A percentile compares a stretch with the other conserved stretches of the same genome.
phyloP scores from a whole-genome alignment of 179 eudicot genomes.

The Beta corolliflora region DNA sequence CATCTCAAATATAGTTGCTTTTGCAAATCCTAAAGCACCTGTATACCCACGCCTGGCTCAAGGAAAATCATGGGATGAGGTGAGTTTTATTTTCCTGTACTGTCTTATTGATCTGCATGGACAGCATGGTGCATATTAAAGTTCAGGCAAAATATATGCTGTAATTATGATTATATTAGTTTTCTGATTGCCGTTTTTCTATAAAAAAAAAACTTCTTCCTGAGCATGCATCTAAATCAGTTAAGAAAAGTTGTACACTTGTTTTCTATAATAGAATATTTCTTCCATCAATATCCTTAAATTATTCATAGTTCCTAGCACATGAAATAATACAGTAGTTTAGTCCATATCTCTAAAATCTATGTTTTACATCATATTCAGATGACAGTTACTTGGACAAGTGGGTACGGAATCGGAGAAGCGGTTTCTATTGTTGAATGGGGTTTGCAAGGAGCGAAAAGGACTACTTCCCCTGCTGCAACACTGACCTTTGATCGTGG shows the following conservation, averaged over 20 bases:
- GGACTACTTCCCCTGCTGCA: constrained; percentile 59
- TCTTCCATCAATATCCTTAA: background rate
- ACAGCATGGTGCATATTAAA: background rate
- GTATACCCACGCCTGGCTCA: constrained; percentile 79
- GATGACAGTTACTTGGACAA: constrained; percentile 96
- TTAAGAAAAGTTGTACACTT: background rate
- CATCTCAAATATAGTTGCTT: constrained; percentile 56
- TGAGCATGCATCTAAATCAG: background rate
- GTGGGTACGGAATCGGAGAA: constrained; percentile 69
- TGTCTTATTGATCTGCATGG: background rate
- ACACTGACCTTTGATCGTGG: constrained; percentile 69
- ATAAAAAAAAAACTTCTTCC: too few species aligned
- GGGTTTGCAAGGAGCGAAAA: constrained; percentile 56
- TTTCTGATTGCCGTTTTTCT: background rate
- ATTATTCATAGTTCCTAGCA: background rate
- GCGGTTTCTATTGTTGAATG: constrained; percentile 78
- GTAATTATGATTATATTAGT: background rate
- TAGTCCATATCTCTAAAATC: background rate
- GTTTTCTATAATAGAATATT: background rate
- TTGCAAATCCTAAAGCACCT: constrained; percentile 79
- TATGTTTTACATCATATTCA: constrained; percentile 6
- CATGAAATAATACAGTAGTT: background rate
- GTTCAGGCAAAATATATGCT: background rate
- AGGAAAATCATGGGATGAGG: constrained; percentile 82
- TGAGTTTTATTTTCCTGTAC: constrained; percentile 28